These are phyloP conservation scores for Jimgerdemannia flammicorona DNA, from an alignment of 192 early-diverging fungal species.

Conservation along the genomic window DNA sequence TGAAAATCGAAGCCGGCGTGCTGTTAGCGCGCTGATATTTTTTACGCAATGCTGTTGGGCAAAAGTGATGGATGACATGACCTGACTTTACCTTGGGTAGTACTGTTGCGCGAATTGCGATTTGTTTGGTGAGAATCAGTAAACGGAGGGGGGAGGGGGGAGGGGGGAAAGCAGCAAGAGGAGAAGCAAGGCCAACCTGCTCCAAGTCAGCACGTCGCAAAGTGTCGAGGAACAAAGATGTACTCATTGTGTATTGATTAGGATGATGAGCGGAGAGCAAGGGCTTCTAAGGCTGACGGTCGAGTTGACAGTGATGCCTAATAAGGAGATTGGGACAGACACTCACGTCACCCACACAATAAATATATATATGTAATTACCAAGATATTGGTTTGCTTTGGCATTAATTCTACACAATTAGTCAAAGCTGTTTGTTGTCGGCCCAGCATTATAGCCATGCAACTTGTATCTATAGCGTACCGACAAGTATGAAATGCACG, in stretches of 20 bases:
- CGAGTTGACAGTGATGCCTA: not conserved
- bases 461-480: too few relatives aligned
- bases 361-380: not conserved
- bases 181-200: conserved; percentile 24
- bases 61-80: not conserved
- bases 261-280: not conserved
- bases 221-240: conserved; percentile 56
- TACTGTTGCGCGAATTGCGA: conserved; percentile 29
- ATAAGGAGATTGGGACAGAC: not conserved
- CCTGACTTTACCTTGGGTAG: conserved; percentile 41
- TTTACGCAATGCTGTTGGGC: not conserved
- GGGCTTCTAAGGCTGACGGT: not conserved
- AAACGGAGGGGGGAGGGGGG: too few relatives aligned
- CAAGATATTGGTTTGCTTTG: too few relatives aligned
- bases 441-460: too few relatives aligned
- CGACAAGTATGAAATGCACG: too few relatives aligned
- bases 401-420: too few relatives aligned
- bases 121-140: not conserved
- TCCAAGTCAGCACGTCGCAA: conserved; percentile 62
- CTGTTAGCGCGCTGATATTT: not conserved
- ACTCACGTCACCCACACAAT: not conserved
- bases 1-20: not conserved
- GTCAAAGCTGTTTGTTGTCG: too few relatives aligned
- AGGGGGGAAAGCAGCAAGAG: not conserved
- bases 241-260: conserved; percentile 10